Conservation (phyloP, 2,329 filamentous ascomycete species). For the Beauveria australis region DNA sequence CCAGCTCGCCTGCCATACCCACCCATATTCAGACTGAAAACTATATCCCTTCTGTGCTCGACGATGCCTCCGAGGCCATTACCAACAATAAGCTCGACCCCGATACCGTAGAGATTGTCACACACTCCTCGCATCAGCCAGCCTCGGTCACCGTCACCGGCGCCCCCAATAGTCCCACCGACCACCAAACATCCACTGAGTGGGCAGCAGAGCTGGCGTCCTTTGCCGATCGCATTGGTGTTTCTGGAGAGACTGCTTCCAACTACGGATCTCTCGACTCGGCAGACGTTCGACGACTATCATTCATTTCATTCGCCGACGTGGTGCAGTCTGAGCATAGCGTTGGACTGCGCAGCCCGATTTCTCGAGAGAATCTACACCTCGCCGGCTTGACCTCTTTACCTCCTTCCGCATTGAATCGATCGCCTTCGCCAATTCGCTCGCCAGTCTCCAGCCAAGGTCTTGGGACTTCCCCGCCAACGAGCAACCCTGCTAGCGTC, state of each 20-base stretch:
- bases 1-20: conserved; percentile 78
- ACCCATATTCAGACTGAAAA: conserved; percentile 92
- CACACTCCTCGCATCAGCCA: conserved; percentile 74
- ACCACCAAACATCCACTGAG: conserved; percentile 36
- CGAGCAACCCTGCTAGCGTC: conserved; percentile 66
- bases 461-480: conserved; percentile 61
- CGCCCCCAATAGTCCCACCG: conserved; percentile 23
- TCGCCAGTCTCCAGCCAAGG: conserved; percentile 70
- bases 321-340: conserved; percentile 81
- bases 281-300: conserved; percentile 72
- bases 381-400: conserved; percentile 58
- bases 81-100: conserved; percentile 79
- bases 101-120: conserved; percentile 88
- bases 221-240: conserved; percentile 37
- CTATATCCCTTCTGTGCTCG: conserved; percentile 82
- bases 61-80: conserved; percentile 86
- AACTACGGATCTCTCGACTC: conserved; percentile 70
- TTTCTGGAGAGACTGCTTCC: conserved; percentile 53
- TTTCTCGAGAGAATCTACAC: conserved; percentile 62
- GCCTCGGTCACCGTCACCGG: conserved; percentile 61
- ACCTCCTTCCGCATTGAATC: conserved; percentile 42
- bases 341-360: conserved; percentile 39
- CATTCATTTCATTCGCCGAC: conserved; percentile 95
- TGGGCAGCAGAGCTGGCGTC: conserved; percentile 52
- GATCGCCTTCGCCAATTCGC: conserved; percentile 72